A percentile compares a stretch with the other conserved stretches of the same genome.
Conservation (phyloP, 2,329 filamentous ascomycete genomes). For the Hypomyces rosellus region DNA sequence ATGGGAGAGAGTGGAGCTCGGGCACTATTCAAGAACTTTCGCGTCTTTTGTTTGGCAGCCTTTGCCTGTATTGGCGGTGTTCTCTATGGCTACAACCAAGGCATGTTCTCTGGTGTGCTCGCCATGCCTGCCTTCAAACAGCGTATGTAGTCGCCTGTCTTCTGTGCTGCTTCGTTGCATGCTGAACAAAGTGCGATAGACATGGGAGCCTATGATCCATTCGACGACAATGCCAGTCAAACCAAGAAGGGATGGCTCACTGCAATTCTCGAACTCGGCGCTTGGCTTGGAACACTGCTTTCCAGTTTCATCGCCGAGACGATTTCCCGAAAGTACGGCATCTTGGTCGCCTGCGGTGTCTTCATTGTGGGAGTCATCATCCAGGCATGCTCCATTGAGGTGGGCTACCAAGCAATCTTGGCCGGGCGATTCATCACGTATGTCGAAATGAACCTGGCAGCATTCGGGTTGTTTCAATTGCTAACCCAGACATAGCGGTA, state of each 20-base stretch:
- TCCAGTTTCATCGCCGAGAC: conserved; percentile 67
- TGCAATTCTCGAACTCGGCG: conserved; percentile 68
- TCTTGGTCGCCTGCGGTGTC: conserved; percentile 58
- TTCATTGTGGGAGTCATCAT: conserved; percentile 67
- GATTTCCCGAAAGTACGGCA: conserved; percentile 61
- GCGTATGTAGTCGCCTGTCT: conserved; percentile 30
- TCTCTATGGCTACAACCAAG: conserved; percentile 68
- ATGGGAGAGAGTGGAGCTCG: conserved; percentile 47
- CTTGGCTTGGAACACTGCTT: conserved; percentile 67
- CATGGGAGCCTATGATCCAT: conserved; percentile 48
- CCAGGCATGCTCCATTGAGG: conserved; percentile 55
- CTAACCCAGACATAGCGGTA: conserved; percentile 37
- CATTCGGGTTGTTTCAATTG: background rate
- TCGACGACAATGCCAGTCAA: conserved; percentile 38
- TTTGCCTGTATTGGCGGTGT: conserved; percentile 59
- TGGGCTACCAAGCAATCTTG: conserved; percentile 55
- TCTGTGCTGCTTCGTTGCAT: too few relatives aligned
- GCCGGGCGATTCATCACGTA: conserved; percentile 65
- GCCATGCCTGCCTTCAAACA: conserved; percentile 48
- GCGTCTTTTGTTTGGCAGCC: conserved; percentile 53
- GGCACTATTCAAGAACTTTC: conserved; percentile 53
- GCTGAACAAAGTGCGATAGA: conserved; percentile 28
- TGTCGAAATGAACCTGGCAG: conserved; percentile 8
- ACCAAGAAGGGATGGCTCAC: conserved; percentile 55
- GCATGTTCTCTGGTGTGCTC: conserved; percentile 53